Base-by-base conservation (phyloP, 2,329 filamentous ascomycete genomes). In the Paecilomyces formosus region DNA sequence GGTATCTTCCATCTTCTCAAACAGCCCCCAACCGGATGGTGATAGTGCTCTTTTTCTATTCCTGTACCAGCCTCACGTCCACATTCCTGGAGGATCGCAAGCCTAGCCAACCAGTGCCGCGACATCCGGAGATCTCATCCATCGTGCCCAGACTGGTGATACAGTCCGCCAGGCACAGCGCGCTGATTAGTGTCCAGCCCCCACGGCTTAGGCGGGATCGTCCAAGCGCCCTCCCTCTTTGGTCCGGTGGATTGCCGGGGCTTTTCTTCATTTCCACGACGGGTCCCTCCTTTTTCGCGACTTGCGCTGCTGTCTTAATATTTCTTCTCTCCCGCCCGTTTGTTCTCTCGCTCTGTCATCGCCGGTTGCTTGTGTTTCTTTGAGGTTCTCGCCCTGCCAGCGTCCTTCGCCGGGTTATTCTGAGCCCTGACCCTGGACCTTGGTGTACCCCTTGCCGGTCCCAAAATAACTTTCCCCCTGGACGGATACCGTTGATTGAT, bases 251-350 rank as follows among this genome's bases (percentile, higher is more conserved):
- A 33, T 33, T 51, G 53, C 60, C 55, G 55, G 51, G 57, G 59
- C 54, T 54, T 54, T 58, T 59, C 51, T 58, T 59, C 51, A 55
- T 28, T 39, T 56, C 31, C 22, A 28, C 53, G 53, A 21, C 7
- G 24, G 51, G 26, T 54, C 22, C 54, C 51, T 54, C 56, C 58
- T 57, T 57, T 57, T 59, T 60, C 53, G 55, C 18, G 8, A 31
- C 30, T 31, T 31, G 30, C 39, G n/a, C 39, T 18, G 39, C 39
- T 45, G 39, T 45, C 18, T 18, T 45, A 18, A 58, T 60, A 63
- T 63, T 64, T 61, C 58, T 55, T 53, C 58, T 64, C 61, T 59
- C 62, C 58, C 63, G 61, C 59, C 58, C 53, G 45, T 55, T 59
- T 53, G 53, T 60, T 26, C 52, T 58, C 57, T 60, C 61, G 58